Evolutionary conservation across 1,284 basidiomycete species (phyloP), one percentile per base, ranked within the genome.

Genomic region (Apiotrichum sp.): DNA sequence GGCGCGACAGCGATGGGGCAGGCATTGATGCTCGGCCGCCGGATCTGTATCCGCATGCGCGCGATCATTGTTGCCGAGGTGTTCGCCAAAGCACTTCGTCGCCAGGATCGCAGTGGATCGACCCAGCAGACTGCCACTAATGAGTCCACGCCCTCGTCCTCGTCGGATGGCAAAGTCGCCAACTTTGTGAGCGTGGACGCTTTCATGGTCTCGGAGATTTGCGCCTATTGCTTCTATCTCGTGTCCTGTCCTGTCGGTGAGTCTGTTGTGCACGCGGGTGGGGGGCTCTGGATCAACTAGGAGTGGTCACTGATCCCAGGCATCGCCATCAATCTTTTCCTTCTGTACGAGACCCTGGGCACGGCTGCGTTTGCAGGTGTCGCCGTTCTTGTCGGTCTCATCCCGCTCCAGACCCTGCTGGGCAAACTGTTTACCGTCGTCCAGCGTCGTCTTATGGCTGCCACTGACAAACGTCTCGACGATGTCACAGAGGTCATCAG

Each of bases 151-250:
- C 11, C 33, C 45, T 49, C 63, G 29, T 65, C 66, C 1, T 77
- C 78, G 1, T 73, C 70, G 8, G 78, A 79, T 52, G 81, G 81
- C 40, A 79, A 80, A 64, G 78, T 83, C 47, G 73, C 78, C 52
- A 82, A 82, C 62, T 68, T 82, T 38, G 79, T 82, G 44, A 77
- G 78, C 2, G 78, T 80, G 39, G 81, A 82, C 65, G 79, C 80
- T 2, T 81, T 79, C 65, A 71, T 74, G 10, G 67, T 72, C 46
- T 66, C 66, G 13, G 67, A 75, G 55, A 66, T 72, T 38, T 71
- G 66, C 65, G 76, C 72, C 0, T 78, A 78, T 63, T 59, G 65
- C 38, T 72, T 68, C 58, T 74, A 70, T 59, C 52, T 72, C 22
- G 59, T 67, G 33, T 71, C 69, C 4, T 69, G 76, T 53, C 79